Percentiles rank a stretch among this genome's conserved stretches.
Conservation (phyloP, 805 yeast genomes). For the Novakomyces olei region DNA sequence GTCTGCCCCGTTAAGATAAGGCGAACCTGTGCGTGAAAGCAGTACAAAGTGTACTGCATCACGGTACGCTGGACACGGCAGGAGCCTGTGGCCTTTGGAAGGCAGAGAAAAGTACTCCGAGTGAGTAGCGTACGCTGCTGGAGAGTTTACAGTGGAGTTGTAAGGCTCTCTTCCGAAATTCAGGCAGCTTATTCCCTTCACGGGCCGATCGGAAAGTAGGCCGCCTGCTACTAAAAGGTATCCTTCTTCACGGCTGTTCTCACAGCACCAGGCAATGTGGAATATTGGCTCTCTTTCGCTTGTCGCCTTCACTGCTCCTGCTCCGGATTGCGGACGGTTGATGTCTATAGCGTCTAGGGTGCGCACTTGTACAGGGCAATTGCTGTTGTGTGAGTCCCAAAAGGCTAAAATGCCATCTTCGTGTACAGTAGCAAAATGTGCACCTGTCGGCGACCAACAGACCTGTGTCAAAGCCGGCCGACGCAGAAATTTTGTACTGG, state of each 20-base stretch:
- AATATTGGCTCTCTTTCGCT: slow-evolving; percentile 17
- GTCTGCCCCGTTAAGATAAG: slow-evolving; percentile 62
- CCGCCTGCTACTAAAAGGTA: slow-evolving; percentile 52
- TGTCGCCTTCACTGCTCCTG: not conserved
- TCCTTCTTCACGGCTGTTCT: slow-evolving; percentile 58
- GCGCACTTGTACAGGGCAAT: slow-evolving; percentile 53
- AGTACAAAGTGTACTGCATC: slow-evolving; percentile 22
- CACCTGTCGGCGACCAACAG: slow-evolving; percentile 80
- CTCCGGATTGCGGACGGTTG: slow-evolving; percentile 15
- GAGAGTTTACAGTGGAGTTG: slow-evolving; percentile 25
- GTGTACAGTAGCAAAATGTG: slow-evolving; percentile 59
- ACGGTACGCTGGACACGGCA: too few relatives aligned
- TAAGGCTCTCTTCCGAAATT: slow-evolving; percentile 65
- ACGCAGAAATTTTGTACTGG: slow-evolving; percentile 13
- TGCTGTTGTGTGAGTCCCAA: slow-evolving; percentile 67
- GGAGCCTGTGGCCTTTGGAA: slow-evolving; percentile 21
- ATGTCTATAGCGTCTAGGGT: slow-evolving; percentile 43
- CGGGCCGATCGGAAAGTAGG: slow-evolving; percentile 22
- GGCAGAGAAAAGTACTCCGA: slow-evolving; percentile 36
- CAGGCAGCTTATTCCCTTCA: slow-evolving; percentile 29
- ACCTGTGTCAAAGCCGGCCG: slow-evolving; percentile 29
- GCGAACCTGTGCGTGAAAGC: slow-evolving; percentile 39
- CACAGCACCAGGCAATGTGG: slow-evolving; percentile 57
- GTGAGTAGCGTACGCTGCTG: slow-evolving; percentile 44
- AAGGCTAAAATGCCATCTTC: slow-evolving; percentile 68